Conservation (phyloP, 495 filamentous ascomycete species). For the Podospora appendiculata region DNA sequence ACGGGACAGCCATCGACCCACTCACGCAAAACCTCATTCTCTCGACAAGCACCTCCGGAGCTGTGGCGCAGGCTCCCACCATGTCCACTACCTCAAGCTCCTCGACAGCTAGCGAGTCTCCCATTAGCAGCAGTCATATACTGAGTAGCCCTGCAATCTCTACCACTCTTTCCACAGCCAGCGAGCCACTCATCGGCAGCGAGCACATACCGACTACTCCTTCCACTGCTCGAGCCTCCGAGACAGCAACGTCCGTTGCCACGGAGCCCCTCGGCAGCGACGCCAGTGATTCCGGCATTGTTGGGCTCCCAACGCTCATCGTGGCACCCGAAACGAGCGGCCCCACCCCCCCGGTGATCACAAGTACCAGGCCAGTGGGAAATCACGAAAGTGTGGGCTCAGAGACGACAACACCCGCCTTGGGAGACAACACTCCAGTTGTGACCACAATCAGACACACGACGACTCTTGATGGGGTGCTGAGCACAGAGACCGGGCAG, state of each 20-base stretch:
- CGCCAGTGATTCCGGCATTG: not conserved
- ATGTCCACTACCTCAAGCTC: not conserved
- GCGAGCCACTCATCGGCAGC: not conserved
- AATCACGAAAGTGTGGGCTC: no score
- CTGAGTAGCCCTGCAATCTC: not conserved
- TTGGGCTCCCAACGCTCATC: not conserved
- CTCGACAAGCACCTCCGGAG: not conserved
- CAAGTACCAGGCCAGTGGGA: no score
- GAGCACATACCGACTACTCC: no score
- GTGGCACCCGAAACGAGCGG: no score
- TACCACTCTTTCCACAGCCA: not conserved
- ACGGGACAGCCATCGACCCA: not conserved
- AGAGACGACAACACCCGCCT: no score
- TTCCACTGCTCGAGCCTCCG: no score
- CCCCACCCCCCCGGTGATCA: no score
- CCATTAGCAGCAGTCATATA: no score
- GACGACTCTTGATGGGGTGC: constrained; percentile 3
- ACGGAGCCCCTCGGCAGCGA: not conserved
- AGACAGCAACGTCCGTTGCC: no score
- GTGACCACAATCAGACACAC: not conserved
- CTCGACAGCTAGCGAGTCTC: not conserved
- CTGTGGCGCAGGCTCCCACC: not conserved
- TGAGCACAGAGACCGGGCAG: not conserved
- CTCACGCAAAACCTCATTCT: not conserved
- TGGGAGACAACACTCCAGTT: no score